These are phyloP conservation scores for Taiozyma onychis DNA, from an alignment of 1,139 yeast genomes.

Conservation along the genomic window DNA sequence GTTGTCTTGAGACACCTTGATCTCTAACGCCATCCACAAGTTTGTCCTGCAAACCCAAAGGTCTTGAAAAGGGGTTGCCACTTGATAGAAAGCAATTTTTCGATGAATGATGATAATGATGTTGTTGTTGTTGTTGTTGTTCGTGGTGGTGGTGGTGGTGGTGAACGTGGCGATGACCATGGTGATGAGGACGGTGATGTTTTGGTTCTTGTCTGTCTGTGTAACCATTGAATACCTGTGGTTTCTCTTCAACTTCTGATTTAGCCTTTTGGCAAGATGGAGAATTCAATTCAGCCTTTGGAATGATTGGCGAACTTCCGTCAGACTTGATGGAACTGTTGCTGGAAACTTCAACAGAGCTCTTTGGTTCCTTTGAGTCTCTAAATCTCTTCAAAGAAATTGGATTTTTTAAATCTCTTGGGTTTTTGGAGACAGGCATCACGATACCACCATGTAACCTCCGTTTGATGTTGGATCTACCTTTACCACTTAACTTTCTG, in stretches of 20 bases:
- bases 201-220: neutral
- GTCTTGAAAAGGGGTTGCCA: neutral
- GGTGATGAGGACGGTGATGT: neutral
- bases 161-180: neutral
- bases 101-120: neutral
- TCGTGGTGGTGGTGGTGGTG: no score
- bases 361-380: neutral
- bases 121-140: neutral
- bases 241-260: neutral
- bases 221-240: neutral
- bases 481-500: neutral
- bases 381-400: neutral
- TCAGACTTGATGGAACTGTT: neutral
- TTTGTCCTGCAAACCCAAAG: neutral
- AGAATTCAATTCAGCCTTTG: neutral
- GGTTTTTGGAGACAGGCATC: slow-evolving; percentile 1
- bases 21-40: neutral
- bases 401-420: neutral
- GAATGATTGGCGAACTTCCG: neutral
- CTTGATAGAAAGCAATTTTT: neutral
- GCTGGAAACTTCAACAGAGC: neutral
- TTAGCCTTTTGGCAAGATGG: neutral
- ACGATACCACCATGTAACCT: slow-evolving; percentile 2
- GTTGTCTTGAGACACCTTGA: neutral
- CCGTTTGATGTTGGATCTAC: neutral